Evolutionary conservation across 345 rosid genomes (phyloP).

Genomic region (Noccaea bulbosa): DNA sequence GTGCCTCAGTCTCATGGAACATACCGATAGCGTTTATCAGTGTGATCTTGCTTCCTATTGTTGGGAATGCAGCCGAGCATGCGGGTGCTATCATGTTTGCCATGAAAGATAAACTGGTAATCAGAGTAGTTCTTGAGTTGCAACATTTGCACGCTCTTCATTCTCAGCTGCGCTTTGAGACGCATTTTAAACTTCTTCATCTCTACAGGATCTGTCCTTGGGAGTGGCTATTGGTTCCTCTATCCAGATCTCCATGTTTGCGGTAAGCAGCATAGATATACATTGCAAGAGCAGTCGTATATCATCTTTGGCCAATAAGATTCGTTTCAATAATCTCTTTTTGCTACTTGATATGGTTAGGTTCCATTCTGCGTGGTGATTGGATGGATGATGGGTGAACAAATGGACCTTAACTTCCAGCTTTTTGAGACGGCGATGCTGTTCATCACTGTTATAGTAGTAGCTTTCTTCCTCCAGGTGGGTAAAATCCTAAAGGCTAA

Average conservation of each 20-base stretch:
- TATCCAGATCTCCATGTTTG: constrained; percentile 96
- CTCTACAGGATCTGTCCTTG: constrained; percentile 82
- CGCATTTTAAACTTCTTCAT: background rate
- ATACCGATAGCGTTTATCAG: constrained; percentile 90
- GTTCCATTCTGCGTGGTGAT: constrained; percentile 84
- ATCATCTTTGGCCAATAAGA: constrained; percentile 22
- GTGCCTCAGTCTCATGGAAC: constrained; percentile 76
- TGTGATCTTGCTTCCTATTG: constrained; percentile 92
- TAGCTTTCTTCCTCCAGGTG: constrained; percentile 87
- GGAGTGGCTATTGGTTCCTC: constrained; percentile 99
- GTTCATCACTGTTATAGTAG: constrained; percentile 76
- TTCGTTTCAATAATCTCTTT: constrained; percentile 9
- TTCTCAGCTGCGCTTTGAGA: constrained; percentile 8
- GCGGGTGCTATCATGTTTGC: constrained; percentile 98
- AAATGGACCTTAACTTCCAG: constrained; percentile 86
- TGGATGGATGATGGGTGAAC: constrained; percentile 83
- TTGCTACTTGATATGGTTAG: constrained; percentile 35
- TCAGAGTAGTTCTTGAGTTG: constrained; percentile 35
- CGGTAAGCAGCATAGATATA: constrained; percentile 55
- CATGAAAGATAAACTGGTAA: constrained; percentile 96
- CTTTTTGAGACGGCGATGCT: constrained; percentile 93
- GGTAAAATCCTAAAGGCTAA: background rate
- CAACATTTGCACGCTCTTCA: constrained; percentile 2
- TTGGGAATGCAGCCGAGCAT: constrained; percentile 98
- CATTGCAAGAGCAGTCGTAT: constrained; percentile 24